Evolutionary conservation across 129 eudicot genomes (phyloP).

Genomic region (Daucus carota): DNA sequence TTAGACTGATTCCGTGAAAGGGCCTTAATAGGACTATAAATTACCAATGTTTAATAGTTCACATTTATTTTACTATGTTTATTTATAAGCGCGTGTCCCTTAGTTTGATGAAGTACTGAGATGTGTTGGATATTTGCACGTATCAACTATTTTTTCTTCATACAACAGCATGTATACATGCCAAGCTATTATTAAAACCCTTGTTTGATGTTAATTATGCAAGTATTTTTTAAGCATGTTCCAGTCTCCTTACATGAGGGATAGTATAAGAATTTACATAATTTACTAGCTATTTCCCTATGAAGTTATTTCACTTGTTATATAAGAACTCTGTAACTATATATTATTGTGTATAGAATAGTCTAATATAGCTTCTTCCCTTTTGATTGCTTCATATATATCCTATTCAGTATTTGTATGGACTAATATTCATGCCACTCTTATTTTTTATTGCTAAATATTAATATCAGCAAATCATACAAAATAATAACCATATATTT

Average conservation of each 20-base stretch:
- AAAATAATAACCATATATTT: conserved; percentile 32
- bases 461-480: conserved; percentile 20
- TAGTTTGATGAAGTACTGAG: background rate
- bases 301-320: background rate
- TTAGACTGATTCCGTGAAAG: background rate
- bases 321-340: background rate
- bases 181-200: no score
- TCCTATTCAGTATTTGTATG: background rate
- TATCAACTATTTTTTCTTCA: background rate
- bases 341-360: background rate
- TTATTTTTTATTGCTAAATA: conserved; percentile 11
- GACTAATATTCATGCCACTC: background rate
- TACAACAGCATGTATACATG: background rate
- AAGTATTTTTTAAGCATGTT: background rate
- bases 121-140: background rate
- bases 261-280: background rate
- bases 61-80: background rate
- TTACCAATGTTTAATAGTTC: no score
- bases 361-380: background rate
- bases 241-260: background rate
- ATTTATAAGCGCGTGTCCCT: background rate
- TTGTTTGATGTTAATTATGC: background rate
- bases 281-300: background rate
- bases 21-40: no score
- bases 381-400: background rate